A percentile compares a stretch with the other conserved stretches of the same genome.
Conservation (phyloP, 129 eudicot genomes). For the Scalesia atractyloides region DNA sequence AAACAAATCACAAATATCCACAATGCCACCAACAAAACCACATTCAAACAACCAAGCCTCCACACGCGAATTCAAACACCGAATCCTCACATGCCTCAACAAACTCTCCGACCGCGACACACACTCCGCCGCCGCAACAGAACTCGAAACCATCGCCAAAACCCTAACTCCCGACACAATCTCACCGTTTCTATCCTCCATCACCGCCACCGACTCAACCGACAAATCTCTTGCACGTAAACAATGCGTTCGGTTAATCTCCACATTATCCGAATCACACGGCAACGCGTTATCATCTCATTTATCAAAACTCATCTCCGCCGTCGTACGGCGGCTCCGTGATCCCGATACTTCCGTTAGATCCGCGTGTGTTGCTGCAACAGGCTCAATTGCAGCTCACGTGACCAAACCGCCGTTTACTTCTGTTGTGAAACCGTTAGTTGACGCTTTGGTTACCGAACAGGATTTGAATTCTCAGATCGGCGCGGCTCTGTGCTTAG, state of each 20-base stretch:
- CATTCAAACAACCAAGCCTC: conserved; percentile 44
- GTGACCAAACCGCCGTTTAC: conserved; percentile 60
- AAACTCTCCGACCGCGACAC: conserved; percentile 91
- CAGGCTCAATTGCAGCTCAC: conserved; percentile 55
- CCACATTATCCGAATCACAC: conserved; percentile 65
- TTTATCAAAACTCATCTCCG: conserved; percentile 66
- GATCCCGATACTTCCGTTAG: conserved; percentile 78
- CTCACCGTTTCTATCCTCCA: conserved; percentile 65
- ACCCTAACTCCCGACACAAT: conserved; percentile 48
- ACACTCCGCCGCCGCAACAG: conserved; percentile 71
- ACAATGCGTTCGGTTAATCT: conserved; percentile 65
- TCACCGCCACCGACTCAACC: conserved; percentile 69
- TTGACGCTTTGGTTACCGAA: conserved; percentile 75
- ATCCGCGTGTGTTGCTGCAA: conserved; percentile 62
- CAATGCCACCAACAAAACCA: conserved; percentile 48
- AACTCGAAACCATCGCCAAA: conserved; percentile 71
- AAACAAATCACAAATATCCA: background rate
- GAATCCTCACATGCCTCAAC: conserved; percentile 75
- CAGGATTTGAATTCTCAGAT: conserved; percentile 73
- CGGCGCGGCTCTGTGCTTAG: conserved; percentile 79
- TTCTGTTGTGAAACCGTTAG: conserved; percentile 54
- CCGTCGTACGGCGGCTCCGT: conserved; percentile 73
- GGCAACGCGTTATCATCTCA: conserved; percentile 60
- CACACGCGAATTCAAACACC: conserved; percentile 73
- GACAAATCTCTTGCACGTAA: conserved; percentile 71